phyloP scores from a whole-genome alignment of 106 monocot genomes.

The Xerophyta viscosa region DNA sequence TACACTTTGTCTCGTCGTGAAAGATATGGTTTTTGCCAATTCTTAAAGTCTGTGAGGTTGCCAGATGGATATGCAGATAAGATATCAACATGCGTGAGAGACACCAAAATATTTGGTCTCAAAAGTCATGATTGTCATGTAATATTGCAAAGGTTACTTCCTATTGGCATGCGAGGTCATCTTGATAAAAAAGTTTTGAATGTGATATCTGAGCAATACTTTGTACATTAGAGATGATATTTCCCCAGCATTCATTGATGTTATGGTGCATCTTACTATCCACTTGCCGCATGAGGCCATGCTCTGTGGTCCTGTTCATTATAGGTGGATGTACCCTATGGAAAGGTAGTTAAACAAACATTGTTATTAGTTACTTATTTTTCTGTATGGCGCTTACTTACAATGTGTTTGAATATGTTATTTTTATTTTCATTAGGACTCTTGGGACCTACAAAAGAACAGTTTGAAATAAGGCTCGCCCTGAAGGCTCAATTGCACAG shows the following conservation, averaged over 20 bases:
- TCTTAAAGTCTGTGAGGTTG: neutral
- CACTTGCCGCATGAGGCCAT: slow-evolving; percentile 3
- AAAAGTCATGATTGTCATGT: slow-evolving; percentile 6
- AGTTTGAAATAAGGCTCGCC: neutral
- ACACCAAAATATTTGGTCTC: neutral
- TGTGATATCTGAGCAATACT: neutral
- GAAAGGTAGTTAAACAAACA: neutral
- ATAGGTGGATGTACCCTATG: slow-evolving; percentile 11
- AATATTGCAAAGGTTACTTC: neutral
- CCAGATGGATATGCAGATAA: slow-evolving; percentile 1
- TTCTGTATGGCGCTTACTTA: neutral
- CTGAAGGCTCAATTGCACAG: neutral
- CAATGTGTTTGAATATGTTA: neutral
- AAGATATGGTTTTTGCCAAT: neutral
- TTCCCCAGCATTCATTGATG: slow-evolving; percentile 10
- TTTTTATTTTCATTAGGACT: neutral
- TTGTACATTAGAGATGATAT: slow-evolving; percentile 1
- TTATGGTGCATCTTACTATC: slow-evolving; percentile 12
- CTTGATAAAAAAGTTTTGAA: neutral
- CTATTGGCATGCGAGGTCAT: neutral
- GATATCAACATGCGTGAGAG: neutral
- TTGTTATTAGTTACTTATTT: neutral
- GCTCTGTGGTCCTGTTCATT: slow-evolving; percentile 3
- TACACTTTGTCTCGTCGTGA: neutral
- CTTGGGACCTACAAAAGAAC: neutral